These are phyloP conservation scores for Botryotinia narcissicola DNA, from an alignment of 2,329 filamentous ascomycete genomes.

Conservation along the genomic window DNA sequence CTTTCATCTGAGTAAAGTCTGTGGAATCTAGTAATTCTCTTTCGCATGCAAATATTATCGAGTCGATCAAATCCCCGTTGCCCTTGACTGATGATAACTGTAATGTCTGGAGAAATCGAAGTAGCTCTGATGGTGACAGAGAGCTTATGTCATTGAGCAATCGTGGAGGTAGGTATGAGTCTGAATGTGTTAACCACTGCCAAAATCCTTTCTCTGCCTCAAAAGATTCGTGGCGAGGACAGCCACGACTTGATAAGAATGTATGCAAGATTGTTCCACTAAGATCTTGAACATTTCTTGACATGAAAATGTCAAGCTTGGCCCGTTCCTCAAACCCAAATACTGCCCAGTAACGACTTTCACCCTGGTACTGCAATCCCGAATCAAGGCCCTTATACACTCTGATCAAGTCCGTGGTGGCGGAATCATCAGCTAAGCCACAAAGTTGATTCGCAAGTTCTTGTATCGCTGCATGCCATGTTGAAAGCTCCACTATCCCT, in stretches of 20 bases:
- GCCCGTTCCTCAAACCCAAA: conserved; percentile 28
- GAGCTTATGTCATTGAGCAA: conserved; percentile 44
- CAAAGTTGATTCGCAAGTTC: conserved; percentile 26
- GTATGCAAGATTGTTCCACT: conserved; percentile 40
- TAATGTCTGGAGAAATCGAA: conserved; percentile 17
- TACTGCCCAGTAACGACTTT: conserved; percentile 41
- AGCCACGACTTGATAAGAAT: conserved; percentile 42
- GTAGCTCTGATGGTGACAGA: conserved; percentile 39
- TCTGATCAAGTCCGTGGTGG: conserved; percentile 36
- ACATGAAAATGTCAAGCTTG: conserved; percentile 41
- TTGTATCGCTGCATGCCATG: conserved; percentile 27
- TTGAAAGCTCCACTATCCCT: conserved; percentile 31
- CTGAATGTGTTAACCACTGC: conserved; percentile 38
- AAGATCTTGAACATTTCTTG: conserved; percentile 39
- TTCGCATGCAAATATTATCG: conserved; percentile 14
- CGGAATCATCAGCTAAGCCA: conserved; percentile 14
- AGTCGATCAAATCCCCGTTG: neutral
- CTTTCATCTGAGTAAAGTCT: conserved; percentile 41
- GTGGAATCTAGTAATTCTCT: conserved; percentile 18
- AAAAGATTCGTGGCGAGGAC: conserved; percentile 39
- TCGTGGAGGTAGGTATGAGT: conserved; percentile 37
- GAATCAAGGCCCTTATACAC: conserved; percentile 42
- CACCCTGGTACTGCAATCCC: conserved; percentile 39
- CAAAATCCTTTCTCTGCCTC: conserved; percentile 42
- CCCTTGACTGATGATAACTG: conserved; percentile 3